Conservation (phyloP, 1,139 yeast genomes). For the Geotrichum phurueaensis region DNA sequence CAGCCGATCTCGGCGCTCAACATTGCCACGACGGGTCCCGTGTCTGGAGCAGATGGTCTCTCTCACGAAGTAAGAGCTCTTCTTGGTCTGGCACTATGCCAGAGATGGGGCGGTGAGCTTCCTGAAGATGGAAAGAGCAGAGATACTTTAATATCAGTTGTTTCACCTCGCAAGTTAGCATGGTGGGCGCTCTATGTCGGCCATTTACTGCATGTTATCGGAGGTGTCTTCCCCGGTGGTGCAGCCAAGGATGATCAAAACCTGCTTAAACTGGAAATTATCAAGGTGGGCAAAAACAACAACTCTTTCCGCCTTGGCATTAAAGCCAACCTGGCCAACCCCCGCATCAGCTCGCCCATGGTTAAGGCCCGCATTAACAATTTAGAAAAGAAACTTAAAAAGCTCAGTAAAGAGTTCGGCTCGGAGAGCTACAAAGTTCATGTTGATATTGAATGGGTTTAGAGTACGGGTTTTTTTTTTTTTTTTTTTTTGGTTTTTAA, state of each 20-base stretch:
- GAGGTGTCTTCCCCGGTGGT: slow-evolving; percentile 73
- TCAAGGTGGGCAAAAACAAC: slow-evolving; percentile 14
- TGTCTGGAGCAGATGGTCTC: slow-evolving; percentile 64
- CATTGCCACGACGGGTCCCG: slow-evolving; percentile 60
- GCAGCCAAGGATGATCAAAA: slow-evolving; percentile 48
- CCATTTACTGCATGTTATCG: slow-evolving; percentile 61
- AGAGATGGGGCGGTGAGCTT: slow-evolving; percentile 72
- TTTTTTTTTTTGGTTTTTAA: background rate
- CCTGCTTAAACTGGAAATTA: slow-evolving; percentile 17
- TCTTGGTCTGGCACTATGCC: slow-evolving; percentile 61
- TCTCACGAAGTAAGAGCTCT: slow-evolving; percentile 61
- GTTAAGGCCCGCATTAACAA: slow-evolving; percentile 27
- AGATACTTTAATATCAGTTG: slow-evolving; percentile 37
- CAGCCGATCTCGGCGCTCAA: slow-evolving; percentile 66
- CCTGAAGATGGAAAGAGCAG: slow-evolving; percentile 42
- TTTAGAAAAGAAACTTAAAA: slow-evolving; percentile 31
- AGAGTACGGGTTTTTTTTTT: background rate
- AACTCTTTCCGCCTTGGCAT: slow-evolving; percentile 27
- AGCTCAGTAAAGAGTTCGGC: slow-evolving; percentile 30
- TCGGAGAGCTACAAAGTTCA: slow-evolving; percentile 21
- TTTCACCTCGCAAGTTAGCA: slow-evolving; percentile 29
- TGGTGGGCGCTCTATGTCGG: slow-evolving; percentile 70
- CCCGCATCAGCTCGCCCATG: slow-evolving; percentile 29
- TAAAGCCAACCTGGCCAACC: slow-evolving; percentile 23
- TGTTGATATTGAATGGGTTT: slow-evolving; percentile 27